These are phyloP conservation scores for Colletotrichum higginsianum DNA, from an alignment of 2,329 filamentous ascomycete species.

Conservation along the genomic window DNA sequence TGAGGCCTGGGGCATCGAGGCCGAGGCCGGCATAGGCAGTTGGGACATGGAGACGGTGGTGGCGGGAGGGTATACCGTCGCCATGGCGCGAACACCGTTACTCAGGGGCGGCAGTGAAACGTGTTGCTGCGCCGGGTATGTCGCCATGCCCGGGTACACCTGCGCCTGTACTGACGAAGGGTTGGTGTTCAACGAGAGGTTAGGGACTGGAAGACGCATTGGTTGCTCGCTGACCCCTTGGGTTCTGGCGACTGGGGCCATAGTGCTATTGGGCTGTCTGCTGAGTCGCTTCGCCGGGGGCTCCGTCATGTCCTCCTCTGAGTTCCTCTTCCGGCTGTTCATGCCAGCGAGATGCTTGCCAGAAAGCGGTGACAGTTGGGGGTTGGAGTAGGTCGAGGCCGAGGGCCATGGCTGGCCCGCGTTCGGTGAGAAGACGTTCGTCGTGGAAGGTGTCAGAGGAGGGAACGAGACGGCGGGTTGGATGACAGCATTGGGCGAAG, in stretches of 20 bases:
- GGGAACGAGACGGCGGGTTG: slow-evolving; percentile 49
- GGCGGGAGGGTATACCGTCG: slow-evolving; percentile 75
- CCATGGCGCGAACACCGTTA: slow-evolving; percentile 78
- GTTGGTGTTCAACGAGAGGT: slow-evolving; percentile 75
- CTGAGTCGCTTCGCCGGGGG: slow-evolving; percentile 68
- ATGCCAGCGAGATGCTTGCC: slow-evolving; percentile 58
- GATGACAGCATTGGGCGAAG: slow-evolving; percentile 62
- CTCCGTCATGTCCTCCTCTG: slow-evolving; percentile 65
- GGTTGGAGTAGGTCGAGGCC: slow-evolving; percentile 55
- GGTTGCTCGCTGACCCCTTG: slow-evolving; percentile 48
- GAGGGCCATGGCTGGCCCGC: slow-evolving; percentile 57
- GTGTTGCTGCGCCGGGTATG: slow-evolving; percentile 60
- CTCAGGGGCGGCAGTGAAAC: slow-evolving; percentile 76
- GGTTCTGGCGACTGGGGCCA: slow-evolving; percentile 31
- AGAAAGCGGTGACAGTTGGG: slow-evolving; percentile 64
- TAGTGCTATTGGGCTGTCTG: slow-evolving; percentile 48
- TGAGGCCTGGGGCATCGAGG: slow-evolving; percentile 40
- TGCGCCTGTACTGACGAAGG: slow-evolving; percentile 44
- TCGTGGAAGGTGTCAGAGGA: slow-evolving; percentile 52
- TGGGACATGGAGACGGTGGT: slow-evolving; percentile 44
- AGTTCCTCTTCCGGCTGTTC: slow-evolving; percentile 65
- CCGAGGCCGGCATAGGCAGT: slow-evolving; percentile 41
- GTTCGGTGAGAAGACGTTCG: slow-evolving; percentile 58
- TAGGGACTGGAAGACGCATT: slow-evolving; percentile 77
- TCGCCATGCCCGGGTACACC: slow-evolving; percentile 54